Conservation (phyloP, 108 stramenopile species). For the Cafeteria roenbergensis region DNA sequence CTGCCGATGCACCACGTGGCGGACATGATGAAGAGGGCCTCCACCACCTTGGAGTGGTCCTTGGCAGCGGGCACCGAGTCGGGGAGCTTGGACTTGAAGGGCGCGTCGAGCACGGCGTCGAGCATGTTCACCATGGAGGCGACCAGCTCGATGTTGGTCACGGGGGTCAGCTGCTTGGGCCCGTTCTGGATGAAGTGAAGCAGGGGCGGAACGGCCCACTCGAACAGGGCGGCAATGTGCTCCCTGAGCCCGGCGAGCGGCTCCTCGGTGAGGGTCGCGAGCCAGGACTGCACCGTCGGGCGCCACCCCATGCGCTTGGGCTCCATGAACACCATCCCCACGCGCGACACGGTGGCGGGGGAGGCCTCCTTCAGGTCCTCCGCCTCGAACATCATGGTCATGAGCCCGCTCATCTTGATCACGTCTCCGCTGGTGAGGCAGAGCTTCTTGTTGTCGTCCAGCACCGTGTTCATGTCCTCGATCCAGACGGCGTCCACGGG, state of each 20-base stretch:
- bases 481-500: slow-evolving; percentile 58
- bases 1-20: slow-evolving; percentile 43
- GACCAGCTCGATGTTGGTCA: slow-evolving; percentile 34
- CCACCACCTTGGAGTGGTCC: slow-evolving; percentile 34
- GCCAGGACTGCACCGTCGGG: slow-evolving; percentile 42
- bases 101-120: slow-evolving; percentile 25
- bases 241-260: slow-evolving; percentile 17
- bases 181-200: slow-evolving; percentile 35
- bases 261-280: slow-evolving; percentile 23
- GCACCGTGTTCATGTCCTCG: slow-evolving; percentile 58
- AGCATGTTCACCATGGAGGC: slow-evolving; percentile 8
- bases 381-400: slow-evolving; percentile 63
- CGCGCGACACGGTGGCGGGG: slow-evolving; percentile 50
- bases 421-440: slow-evolving; percentile 50
- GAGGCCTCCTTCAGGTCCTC: slow-evolving; percentile 51
- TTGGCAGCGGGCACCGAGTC: slow-evolving; percentile 17
- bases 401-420: slow-evolving; percentile 48
- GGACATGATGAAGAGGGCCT: slow-evolving; percentile 35
- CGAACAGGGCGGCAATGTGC: slow-evolving; percentile 31
- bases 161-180: slow-evolving; percentile 34
- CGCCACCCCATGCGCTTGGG: slow-evolving; percentile 45
- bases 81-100: background rate
- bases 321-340: slow-evolving; percentile 54
- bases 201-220: slow-evolving; percentile 39
- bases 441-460: slow-evolving; percentile 57